phyloP scores from a whole-genome alignment of 805 yeast species.

The Jamesozyma lodderae region DNA sequence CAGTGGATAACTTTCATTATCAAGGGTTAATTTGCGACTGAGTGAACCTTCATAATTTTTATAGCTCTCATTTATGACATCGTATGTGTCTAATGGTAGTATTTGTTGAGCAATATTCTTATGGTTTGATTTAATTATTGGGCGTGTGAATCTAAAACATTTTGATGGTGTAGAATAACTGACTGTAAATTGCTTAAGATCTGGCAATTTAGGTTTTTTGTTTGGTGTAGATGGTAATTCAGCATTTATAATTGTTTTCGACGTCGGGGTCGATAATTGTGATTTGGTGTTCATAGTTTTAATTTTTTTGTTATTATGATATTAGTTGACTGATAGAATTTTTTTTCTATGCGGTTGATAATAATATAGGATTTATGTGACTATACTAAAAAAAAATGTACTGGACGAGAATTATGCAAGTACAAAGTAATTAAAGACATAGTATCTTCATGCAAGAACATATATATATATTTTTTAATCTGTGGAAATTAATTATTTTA shows the following conservation, averaged over 20 bases:
- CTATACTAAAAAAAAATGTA: no score
- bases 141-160: conserved; percentile 5
- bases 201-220: conserved; percentile 5
- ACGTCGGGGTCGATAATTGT: conserved; percentile 15
- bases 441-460: no score
- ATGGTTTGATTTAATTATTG: conserved; percentile 1
- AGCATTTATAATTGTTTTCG: conserved; percentile 3
- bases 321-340: no score
- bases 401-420: no score
- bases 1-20: conserved; percentile 8
- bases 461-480: no score
- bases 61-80: neutral
- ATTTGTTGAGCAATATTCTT: conserved; percentile 3
- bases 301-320: no score
- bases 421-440: no score
- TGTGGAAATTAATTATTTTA: no score
- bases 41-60: conserved; percentile 6
- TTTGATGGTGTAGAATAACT: conserved; percentile 10
- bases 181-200: neutral
- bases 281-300: no score
- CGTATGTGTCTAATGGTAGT: neutral
- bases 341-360: no score
- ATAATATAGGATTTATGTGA: no score
- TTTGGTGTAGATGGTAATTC: conserved; percentile 11
- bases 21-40: conserved; percentile 7